Conservation (phyloP, 352 stramenopile genomes). For the Globisporangium carolinianum region DNA sequence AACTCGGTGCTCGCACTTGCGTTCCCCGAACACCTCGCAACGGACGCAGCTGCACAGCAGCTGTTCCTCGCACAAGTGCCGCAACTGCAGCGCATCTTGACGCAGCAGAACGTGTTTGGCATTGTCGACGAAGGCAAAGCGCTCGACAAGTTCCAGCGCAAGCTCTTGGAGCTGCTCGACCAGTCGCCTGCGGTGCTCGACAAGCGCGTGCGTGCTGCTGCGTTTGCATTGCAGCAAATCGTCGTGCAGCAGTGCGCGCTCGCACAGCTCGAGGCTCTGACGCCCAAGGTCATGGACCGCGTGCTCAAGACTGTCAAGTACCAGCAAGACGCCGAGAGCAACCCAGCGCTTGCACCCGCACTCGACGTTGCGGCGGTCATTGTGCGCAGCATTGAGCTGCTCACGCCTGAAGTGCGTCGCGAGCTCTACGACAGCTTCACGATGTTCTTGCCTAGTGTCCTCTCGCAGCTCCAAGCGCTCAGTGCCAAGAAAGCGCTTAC, state of each 20-base stretch:
- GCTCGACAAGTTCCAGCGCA: constrained; percentile 63
- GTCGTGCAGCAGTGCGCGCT: constrained; percentile 50
- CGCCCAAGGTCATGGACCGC: constrained; percentile 52
- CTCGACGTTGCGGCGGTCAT: constrained; percentile 41
- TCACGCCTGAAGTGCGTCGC: constrained; percentile 45
- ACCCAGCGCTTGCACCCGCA: constrained; percentile 24
- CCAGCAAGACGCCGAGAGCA: constrained; percentile 20
- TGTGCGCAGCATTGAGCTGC: constrained; percentile 41
- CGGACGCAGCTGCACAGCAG: constrained; percentile 25
- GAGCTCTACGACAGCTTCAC: constrained; percentile 50
- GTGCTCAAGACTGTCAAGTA: constrained; percentile 67
- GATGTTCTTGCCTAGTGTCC: constrained; percentile 51
- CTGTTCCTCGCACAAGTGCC: constrained; percentile 44
- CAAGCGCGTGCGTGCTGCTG: constrained; percentile 28
- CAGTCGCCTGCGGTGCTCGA: constrained; percentile 20
- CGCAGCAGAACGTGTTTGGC: constrained; percentile 69
- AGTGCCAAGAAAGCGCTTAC: constrained; percentile 20
- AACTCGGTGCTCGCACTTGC: constrained; percentile 69
- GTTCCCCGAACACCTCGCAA: constrained; percentile 50
- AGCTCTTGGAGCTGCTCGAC: constrained; percentile 55
- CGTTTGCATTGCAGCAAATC: constrained; percentile 56
- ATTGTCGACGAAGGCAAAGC: constrained; percentile 69
- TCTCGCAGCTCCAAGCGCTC: constrained; percentile 33
- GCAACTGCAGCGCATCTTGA: constrained; percentile 38
- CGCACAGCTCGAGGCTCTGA: constrained; percentile 46